These are phyloP conservation scores for Sporisorium scitamineum DNA, from an alignment of 1,284 basidiomycete species.

Conservation along the genomic window DNA sequence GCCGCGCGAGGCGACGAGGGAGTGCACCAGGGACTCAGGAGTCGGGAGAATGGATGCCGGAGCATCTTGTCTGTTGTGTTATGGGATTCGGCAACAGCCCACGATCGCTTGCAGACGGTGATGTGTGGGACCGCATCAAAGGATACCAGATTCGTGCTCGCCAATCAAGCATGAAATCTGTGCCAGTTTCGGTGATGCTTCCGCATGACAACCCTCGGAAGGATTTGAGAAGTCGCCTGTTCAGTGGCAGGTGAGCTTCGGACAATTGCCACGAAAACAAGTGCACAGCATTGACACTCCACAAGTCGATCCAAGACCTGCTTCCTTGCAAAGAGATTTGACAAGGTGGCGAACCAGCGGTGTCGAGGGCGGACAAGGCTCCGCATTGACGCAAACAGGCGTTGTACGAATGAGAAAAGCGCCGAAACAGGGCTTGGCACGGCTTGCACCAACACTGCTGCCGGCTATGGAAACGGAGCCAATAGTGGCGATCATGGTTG, in stretches of 20 bases:
- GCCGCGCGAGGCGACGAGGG: conserved; percentile 1
- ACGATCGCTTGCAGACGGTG: neutral
- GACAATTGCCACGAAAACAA: too few relatives aligned
- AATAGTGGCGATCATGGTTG: neutral
- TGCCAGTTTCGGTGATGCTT: neutral
- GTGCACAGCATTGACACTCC: too few relatives aligned
- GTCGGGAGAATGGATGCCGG: neutral
- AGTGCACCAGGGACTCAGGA: neutral
- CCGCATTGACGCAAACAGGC: conserved; percentile 2
- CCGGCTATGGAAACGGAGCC: neutral
- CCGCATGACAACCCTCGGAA: neutral
- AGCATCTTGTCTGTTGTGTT: neutral
- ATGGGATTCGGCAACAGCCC: conserved; percentile 4
- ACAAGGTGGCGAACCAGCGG: neutral
- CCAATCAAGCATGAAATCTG: neutral
- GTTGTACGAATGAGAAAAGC: neutral
- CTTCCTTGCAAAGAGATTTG: too few relatives aligned
- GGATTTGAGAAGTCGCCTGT: neutral
- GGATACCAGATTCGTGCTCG: neutral
- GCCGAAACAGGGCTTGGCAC: conserved; percentile 15
- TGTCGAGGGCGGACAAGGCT: neutral
- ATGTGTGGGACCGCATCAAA: neutral
- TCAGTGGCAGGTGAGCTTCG: too few relatives aligned
- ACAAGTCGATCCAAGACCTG: too few relatives aligned
- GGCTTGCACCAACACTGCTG: neutral